Conservation (phyloP, 257 asterid species). For the Solanum dulcamara region DNA sequence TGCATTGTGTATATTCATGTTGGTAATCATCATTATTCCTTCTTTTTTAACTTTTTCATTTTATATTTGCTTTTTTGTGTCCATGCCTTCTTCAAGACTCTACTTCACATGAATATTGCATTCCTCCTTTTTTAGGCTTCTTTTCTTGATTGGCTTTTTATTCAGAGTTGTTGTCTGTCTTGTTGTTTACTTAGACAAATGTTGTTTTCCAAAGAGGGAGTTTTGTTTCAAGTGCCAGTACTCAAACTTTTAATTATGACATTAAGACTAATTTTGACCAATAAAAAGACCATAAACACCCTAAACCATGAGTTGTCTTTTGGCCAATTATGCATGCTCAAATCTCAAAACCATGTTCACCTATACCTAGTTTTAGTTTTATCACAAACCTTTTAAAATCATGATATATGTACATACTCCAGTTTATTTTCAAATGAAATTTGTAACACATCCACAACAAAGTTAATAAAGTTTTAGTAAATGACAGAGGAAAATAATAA, state of each 20-base stretch:
- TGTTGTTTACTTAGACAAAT: background rate
- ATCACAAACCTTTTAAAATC: background rate
- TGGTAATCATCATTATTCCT: background rate
- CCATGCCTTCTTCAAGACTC: background rate
- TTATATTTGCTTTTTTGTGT: background rate
- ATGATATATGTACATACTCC: background rate
- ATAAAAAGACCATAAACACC: background rate
- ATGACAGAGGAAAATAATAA: background rate
- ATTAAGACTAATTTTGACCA: background rate
- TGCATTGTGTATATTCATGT: background rate
- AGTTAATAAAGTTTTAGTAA: background rate
- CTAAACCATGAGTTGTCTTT: background rate
- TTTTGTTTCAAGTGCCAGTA: background rate
- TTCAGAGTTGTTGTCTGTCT: background rate
- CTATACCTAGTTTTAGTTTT: background rate
- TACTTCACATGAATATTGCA: slow-evolving; percentile 3
- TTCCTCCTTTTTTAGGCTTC: background rate
- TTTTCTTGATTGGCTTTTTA: background rate
- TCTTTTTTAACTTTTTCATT: background rate
- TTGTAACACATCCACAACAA: background rate
- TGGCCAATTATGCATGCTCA: background rate
- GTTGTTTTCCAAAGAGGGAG: background rate
- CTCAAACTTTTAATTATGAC: background rate
- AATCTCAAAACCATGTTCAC: background rate
- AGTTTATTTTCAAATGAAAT: background rate